Conservation (phyloP, 2,329 filamentous ascomycete genomes). For the Calonectria hongkongensis region DNA sequence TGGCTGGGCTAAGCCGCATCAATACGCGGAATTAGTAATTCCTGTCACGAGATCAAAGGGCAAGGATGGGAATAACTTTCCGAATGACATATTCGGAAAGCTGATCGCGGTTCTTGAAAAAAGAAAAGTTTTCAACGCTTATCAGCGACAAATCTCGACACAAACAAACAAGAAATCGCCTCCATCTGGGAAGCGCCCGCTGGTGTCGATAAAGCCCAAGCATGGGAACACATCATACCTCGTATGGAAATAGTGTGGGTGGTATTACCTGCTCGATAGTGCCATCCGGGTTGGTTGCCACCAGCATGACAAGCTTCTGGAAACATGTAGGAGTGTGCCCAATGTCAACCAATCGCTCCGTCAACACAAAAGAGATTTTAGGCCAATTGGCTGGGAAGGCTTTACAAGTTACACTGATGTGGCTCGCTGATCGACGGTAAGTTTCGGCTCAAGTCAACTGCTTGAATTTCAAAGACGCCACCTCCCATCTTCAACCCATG, state of each 20-base stretch:
- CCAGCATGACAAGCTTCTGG: not conserved
- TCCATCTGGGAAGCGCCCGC: slow-evolving; percentile 2
- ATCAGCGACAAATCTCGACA: not conserved
- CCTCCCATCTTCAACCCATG: not conserved
- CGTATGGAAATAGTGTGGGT: not conserved
- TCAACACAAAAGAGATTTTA: not conserved
- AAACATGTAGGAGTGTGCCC: slow-evolving; percentile 8
- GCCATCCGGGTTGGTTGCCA: slow-evolving; percentile 1
- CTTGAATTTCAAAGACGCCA: not conserved
- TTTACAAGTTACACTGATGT: no score
- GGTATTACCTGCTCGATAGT: not conserved
- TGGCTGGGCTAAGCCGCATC: not conserved
- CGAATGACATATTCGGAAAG: slow-evolving; percentile 1
- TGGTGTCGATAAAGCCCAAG: slow-evolving; percentile 8
- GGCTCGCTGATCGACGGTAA: not conserved
- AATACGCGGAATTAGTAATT: not conserved
- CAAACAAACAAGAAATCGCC: not conserved
- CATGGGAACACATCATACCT: slow-evolving; percentile 7
- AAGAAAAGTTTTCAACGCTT: not conserved
- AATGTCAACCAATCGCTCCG: not conserved
- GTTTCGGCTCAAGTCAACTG: not conserved
- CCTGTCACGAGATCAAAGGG: not conserved
- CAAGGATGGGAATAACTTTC: not conserved
- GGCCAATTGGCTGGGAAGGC: no score
- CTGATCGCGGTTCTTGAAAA: not conserved